A percentile compares a stretch with the other conserved stretches of the same genome.
These are phyloP conservation scores for Tripterygium wilfordii DNA, from an alignment of 177 flowering plant species.

Conservation along the genomic window DNA sequence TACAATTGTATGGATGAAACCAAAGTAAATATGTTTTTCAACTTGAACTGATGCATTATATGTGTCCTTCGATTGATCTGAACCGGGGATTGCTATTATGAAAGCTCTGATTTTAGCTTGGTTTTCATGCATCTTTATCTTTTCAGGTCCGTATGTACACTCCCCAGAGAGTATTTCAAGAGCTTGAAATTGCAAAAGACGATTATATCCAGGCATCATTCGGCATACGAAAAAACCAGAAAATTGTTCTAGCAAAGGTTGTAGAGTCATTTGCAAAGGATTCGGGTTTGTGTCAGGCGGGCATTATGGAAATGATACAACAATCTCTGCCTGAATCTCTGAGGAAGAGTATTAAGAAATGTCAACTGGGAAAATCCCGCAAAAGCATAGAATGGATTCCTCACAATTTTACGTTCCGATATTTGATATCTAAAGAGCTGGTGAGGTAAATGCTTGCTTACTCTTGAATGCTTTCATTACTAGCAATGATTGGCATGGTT, in stretches of 20 bases:
- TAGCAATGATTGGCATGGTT: too few relatives aligned
- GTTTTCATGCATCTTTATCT: too few relatives aligned
- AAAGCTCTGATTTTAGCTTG: too few relatives aligned
- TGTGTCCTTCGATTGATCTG: too few relatives aligned
- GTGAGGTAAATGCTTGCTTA: too few relatives aligned
- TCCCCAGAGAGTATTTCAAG: conserved; percentile 68
- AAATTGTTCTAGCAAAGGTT: conserved; percentile 68
- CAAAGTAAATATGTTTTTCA: too few relatives aligned
- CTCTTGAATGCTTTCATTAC: too few relatives aligned
- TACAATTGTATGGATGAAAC: too few relatives aligned
- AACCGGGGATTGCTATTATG: too few relatives aligned
- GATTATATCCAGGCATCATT: conserved; percentile 83
- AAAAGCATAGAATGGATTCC: conserved; percentile 82
- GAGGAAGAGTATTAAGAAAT: conserved; percentile 44
- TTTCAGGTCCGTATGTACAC: conserved; percentile 82
- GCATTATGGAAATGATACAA: conserved; percentile 61
- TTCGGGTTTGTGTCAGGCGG: conserved; percentile 46
- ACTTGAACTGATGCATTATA: too few relatives aligned
- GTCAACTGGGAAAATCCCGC: conserved; percentile 39
- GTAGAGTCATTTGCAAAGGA: conserved; percentile 78
- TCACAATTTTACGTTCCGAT: conserved; percentile 78
- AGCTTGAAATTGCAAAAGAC: conserved; percentile 83
- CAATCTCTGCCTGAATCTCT: conserved; percentile 60
- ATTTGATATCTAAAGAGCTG: conserved; percentile 75
- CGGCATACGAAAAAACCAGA: conserved; percentile 59